phyloP scores from a whole-genome alignment of 345 rosid genomes.

The Eucalyptus grandis region DNA sequence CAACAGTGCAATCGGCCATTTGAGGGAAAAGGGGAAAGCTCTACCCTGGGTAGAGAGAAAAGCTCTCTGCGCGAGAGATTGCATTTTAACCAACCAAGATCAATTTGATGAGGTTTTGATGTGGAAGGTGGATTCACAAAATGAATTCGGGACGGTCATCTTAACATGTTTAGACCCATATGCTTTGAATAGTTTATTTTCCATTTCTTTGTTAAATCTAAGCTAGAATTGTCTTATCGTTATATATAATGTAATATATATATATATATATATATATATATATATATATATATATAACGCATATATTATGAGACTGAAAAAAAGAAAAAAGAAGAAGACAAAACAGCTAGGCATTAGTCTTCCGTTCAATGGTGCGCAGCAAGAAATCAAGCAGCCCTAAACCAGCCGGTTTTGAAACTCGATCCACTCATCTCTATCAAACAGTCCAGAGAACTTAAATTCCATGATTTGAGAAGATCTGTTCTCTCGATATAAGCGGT shows the following conservation, averaged over 20 bases:
- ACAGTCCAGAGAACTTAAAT: background rate
- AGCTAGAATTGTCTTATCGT: background rate
- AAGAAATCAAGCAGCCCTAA: background rate
- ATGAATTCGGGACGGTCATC: fast-evolving
- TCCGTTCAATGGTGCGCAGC: background rate
- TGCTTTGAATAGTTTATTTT: background rate
- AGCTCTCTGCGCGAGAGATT: too few relatives aligned
- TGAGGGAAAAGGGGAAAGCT: too few relatives aligned
- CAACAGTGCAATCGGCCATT: too few relatives aligned
- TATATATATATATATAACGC: too few relatives aligned
- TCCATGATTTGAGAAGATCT: background rate
- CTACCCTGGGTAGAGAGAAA: too few relatives aligned
- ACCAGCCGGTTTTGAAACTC: fast-evolving
- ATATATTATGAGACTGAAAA: background rate
- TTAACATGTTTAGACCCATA: background rate
- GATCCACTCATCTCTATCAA: fast-evolving
- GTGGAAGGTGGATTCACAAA: background rate
- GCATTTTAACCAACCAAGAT: too few relatives aligned
- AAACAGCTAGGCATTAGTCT: background rate
- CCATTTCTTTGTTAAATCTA: background rate
- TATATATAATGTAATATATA: background rate
- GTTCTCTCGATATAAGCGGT: fast-evolving
- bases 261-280: too few relatives aligned
- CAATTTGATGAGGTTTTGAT: background rate
- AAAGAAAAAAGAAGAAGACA: fast-evolving